These are phyloP conservation scores for Fusarium nematophilum DNA, from an alignment of 2,329 filamentous ascomycete species.

Conservation along the genomic window DNA sequence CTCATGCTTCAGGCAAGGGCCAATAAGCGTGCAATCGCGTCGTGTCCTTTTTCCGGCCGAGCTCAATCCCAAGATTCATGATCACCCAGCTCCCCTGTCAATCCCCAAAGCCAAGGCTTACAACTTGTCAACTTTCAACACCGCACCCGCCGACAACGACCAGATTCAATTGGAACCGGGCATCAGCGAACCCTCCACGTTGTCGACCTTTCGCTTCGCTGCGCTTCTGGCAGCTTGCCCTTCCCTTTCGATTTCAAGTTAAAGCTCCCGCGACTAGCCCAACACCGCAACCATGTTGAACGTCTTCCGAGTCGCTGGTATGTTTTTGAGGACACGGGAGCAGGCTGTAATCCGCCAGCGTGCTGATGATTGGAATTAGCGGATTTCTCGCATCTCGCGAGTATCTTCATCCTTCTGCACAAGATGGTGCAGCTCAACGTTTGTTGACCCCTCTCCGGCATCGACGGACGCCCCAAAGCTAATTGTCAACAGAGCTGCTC, in stretches of 20 bases:
- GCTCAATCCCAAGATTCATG: constrained; percentile 39
- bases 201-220: constrained; percentile 30
- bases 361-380: constrained; percentile 61
- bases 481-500: constrained; percentile 81
- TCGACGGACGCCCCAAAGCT: constrained; percentile 31
- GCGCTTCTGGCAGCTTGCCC: constrained; percentile 33
- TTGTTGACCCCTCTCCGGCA: constrained; percentile 48
- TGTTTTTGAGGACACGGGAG: constrained; percentile 33
- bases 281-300: constrained; percentile 61
- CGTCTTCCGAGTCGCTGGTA: constrained; percentile 69
- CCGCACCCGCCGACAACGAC: constrained; percentile 14
- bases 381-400: constrained; percentile 94
- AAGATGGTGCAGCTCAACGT: constrained; percentile 97
- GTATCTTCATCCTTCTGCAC: constrained; percentile 93
- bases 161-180: constrained; percentile 30
- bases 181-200: constrained; percentile 20
- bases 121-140: constrained; percentile 20
- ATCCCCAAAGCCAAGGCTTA: constrained; percentile 21
- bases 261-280: constrained; percentile 25
- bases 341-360: constrained; percentile 2
- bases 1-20: constrained; percentile 24
- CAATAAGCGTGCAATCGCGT: constrained; percentile 48
- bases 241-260: constrained; percentile 9
- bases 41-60: constrained; percentile 46
- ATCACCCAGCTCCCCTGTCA: constrained; percentile 40